A percentile compares a stretch with the other conserved stretches of the same genome.
Conservation (phyloP, 2,329 filamentous ascomycete species). For the Karstenula rhodostoma region DNA sequence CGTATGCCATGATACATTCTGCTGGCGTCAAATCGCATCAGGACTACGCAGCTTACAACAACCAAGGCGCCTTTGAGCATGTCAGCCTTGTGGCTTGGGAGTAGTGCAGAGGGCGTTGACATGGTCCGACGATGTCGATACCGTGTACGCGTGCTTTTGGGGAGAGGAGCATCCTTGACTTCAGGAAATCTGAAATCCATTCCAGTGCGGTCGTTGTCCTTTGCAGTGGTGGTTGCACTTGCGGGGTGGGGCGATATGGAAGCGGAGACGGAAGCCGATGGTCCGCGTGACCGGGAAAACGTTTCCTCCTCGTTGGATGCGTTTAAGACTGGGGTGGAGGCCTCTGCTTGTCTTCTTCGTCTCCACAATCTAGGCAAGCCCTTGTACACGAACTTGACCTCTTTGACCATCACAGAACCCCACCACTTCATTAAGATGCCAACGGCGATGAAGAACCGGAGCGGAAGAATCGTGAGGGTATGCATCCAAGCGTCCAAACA, state of each 20-base stretch:
- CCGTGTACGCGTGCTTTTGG: constrained; percentile 41
- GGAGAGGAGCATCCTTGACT: constrained; percentile 32
- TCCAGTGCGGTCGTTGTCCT: constrained; percentile 31
- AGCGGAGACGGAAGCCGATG: constrained; percentile 29
- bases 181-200: constrained; percentile 41
- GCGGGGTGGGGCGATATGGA: constrained; percentile 21
- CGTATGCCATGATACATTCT: constrained; percentile 98
- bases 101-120: constrained; percentile 83
- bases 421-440: constrained; percentile 81
- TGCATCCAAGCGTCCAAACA: constrained; percentile 97
- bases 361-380: constrained; percentile 82
- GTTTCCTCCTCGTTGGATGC: constrained; percentile 41
- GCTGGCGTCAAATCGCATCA: constrained; percentile 93
- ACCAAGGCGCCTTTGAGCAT: constrained; percentile 90
- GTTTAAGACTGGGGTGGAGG: constrained; percentile 31
- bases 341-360: constrained; percentile 58
- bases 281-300: constrained; percentile 33
- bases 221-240: constrained; percentile 27
- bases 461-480: constrained; percentile 91
- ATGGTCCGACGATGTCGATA: constrained; percentile 76
- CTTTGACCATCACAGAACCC: constrained; percentile 74
- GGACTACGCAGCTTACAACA: constrained; percentile 80
- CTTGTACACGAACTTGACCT: constrained; percentile 80
- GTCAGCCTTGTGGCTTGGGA: constrained; percentile 93
- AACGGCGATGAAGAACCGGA: constrained; percentile 84